Conservation (phyloP, 176 grass and related monocot species). For the Bonia amplexicaulis region DNA sequence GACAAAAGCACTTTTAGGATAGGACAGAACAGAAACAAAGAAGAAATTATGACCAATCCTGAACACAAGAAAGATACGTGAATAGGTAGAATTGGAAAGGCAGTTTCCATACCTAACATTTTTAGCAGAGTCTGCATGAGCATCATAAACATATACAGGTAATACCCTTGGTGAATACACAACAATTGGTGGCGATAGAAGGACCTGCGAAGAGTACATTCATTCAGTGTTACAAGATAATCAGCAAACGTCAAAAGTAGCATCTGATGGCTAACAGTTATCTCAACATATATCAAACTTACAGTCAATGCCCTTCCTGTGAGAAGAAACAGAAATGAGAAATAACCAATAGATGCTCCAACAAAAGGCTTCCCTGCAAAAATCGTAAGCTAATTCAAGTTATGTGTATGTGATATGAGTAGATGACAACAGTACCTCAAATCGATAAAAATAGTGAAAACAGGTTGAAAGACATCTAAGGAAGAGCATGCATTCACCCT, state of each 20-base stretch:
- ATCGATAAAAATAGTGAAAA: constrained; percentile 1
- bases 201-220: constrained; percentile 58
- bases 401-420: constrained; percentile 10
- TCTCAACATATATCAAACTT: constrained; percentile 49
- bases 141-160: constrained; percentile 98
- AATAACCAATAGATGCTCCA: constrained; percentile 95
- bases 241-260: neutral
- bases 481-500: constrained; percentile 48
- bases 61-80: constrained; percentile 6
- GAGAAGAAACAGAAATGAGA: constrained; percentile 99
- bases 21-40: constrained; percentile 25
- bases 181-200: constrained; percentile 94
- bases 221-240: constrained; percentile 9
- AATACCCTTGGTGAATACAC: constrained; percentile 97
- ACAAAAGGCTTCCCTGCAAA: constrained; percentile 82
- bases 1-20: constrained; percentile 15
- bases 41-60: neutral
- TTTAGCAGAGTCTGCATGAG: constrained; percentile 99
- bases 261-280: constrained; percentile 8
- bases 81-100: constrained; percentile 12
- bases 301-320: constrained; percentile 97
- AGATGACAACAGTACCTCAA: constrained; percentile 4
- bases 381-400: constrained; percentile 4
- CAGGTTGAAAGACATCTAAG: neutral
- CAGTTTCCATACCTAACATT: constrained; percentile 78